phyloP scores from a whole-genome alignment of 805 yeast genomes.

The Monosporozyma aerobia region DNA sequence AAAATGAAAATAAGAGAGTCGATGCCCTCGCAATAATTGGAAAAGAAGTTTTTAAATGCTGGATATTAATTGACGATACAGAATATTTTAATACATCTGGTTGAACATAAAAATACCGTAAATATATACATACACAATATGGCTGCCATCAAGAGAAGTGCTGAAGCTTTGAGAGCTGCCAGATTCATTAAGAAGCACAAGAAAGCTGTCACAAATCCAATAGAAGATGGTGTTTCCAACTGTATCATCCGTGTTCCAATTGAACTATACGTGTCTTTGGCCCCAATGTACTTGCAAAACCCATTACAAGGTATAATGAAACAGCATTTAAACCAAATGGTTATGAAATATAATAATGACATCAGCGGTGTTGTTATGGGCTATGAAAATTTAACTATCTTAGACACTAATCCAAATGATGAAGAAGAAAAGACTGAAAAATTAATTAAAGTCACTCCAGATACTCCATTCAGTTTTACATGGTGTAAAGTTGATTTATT shows the following conservation, averaged over 20 bases:
- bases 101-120: neutral
- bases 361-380: conserved; percentile 80
- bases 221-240: conserved; percentile 24
- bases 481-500: conserved; percentile 81
- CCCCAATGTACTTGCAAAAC: conserved; percentile 63
- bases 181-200: conserved; percentile 25
- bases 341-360: conserved; percentile 69
- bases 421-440: conserved; percentile 32
- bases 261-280: conserved; percentile 70
- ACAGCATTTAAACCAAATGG: conserved; percentile 83
- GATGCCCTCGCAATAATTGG: neutral
- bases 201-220: conserved; percentile 21
- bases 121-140: conserved; percentile 3
- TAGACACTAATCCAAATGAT: conserved; percentile 37
- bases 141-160: conserved; percentile 21
- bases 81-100: neutral
- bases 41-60: neutral
- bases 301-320: conserved; percentile 74
- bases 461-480: conserved; percentile 78
- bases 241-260: conserved; percentile 29
- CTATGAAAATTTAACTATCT: conserved; percentile 54
- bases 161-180: conserved; percentile 12
- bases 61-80: neutral
- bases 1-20: neutral
- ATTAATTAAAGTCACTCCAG: conserved; percentile 61